Percentiles rank a stretch among this genome's conserved stretches.
These are phyloP conservation scores for Amphibolis antarctica DNA, from an alignment of 106 monocot species.

Conservation along the genomic window DNA sequence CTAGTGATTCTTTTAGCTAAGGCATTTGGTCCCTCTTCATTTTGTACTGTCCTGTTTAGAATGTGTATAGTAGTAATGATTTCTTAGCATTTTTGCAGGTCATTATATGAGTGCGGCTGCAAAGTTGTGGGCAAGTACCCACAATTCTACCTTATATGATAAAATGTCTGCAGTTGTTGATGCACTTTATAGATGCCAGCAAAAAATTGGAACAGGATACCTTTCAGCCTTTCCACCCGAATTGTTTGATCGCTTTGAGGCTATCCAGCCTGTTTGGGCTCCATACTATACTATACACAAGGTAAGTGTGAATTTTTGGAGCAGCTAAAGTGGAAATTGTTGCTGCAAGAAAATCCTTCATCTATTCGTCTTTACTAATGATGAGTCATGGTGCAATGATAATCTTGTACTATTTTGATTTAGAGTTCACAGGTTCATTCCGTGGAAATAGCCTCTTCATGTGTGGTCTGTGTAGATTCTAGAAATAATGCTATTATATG, in stretches of 20 bases:
- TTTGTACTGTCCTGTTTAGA: too few species aligned
- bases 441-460: too few species aligned
- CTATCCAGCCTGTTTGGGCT: constrained; percentile 70
- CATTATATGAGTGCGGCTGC: constrained; percentile 96
- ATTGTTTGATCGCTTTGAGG: constrained; percentile 81
- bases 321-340: not conserved
- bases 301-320: constrained; percentile 23
- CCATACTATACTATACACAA: constrained; percentile 99
- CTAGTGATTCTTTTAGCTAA: too few species aligned
- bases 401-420: too few species aligned
- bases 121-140: constrained; percentile 86
- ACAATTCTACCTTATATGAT: constrained; percentile 42
- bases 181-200: constrained; percentile 70
- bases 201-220: constrained; percentile 77
- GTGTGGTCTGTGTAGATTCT: too few species aligned
- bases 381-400: too few species aligned
- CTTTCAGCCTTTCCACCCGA: constrained; percentile 88
- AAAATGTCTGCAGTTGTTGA: constrained; percentile 68
- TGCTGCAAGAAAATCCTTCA: not conserved
- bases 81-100: constrained; percentile 34
- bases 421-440: too few species aligned
- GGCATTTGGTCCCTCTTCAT: too few species aligned
- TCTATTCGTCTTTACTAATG: not conserved
- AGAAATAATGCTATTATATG: too few species aligned
- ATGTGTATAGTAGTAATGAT: too few species aligned